Base-by-base conservation (phyloP, 257 asterid species). In the Solanum peruvianum region DNA sequence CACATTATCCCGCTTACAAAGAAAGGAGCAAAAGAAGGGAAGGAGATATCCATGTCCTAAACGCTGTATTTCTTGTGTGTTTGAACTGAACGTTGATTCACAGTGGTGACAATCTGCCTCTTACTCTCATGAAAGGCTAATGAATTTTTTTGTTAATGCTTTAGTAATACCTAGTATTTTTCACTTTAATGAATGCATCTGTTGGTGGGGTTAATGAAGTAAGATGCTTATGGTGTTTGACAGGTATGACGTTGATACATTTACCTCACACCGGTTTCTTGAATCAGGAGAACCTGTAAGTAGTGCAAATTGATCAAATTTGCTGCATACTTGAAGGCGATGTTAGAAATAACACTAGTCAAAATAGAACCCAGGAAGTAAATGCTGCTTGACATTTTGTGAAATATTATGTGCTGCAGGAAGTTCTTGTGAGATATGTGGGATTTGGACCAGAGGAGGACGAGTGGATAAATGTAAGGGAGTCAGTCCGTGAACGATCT, bases 241-340 rank as follows among this genome's bases (percentile, higher is more conserved):
- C 95, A 95, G 99, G 99, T 97, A 95, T 20, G 99, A 97, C 78
- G 94, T 97, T 20, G 95, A 94, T 47, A 73, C 89, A 87, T 97
- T 97, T 92, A 86, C 92, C 86, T 89, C 92, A 67, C 98, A 97
- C 89, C 90, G 98, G 89, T 91, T 88, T 89, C 94, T 89, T 84
- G 62, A 82, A 84, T 89, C 98, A 39, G 95, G 93, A 41, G 98
- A 96, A 87, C 88, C 91, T 87, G 99, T 97, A 93, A 96, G 99
- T 95, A 87, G 64, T 85, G 82, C 84, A 85, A 58, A 73, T 73
- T 86, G 67, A 49, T 80, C 67, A 47, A 81, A 81, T 18, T 29
- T 33, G 29, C 64, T 52, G 69, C 47, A 31, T 81, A 11, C 56
- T 11, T 25, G 84, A 45, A 78, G 31, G 41, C 9, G 69, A 81